Percentiles rank a stretch among this genome's conserved stretches.
Conservation (phyloP, 352 stramenopile species). For the Globisporangium radiosum region DNA sequence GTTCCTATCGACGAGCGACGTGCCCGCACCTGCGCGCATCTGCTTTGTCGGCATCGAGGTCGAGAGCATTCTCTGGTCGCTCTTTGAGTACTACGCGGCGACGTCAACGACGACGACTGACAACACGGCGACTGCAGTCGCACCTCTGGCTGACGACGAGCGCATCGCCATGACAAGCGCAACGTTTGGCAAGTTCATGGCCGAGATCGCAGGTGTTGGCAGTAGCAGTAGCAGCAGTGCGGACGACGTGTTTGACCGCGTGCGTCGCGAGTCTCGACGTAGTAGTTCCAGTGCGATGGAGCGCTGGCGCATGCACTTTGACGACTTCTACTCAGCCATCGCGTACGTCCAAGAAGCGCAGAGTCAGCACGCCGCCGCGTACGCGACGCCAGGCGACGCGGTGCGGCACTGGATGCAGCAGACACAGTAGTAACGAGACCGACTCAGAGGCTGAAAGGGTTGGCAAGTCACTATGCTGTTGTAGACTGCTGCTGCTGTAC, state of each 20-base stretch:
- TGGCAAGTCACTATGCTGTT: not conserved
- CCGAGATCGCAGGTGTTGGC: conserved; percentile 45
- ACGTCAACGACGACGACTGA: conserved; percentile 1
- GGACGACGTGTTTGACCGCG: conserved; percentile 37
- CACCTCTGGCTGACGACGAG: conserved; percentile 14
- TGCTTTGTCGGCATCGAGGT: conserved; percentile 66
- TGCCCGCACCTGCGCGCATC: conserved; percentile 26
- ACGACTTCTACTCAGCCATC: conserved; percentile 72
- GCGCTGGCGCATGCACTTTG: conserved; percentile 36
- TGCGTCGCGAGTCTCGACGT: conserved; percentile 27
- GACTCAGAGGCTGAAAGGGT: too few species aligned
- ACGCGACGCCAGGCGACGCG: conserved; percentile 46
- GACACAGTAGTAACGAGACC: conserved; percentile 29
- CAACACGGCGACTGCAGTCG: not conserved
- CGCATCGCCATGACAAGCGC: conserved; percentile 39
- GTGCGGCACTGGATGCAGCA: conserved; percentile 71
- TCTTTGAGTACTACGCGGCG: conserved; percentile 72
- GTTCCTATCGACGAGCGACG: conserved; percentile 37
- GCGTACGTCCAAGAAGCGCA: conserved; percentile 43
- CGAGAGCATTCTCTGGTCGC: conserved; percentile 65
- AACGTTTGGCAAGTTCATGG: conserved; percentile 58
- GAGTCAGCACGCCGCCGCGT: conserved; percentile 18
- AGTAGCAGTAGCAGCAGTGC: conserved; percentile 10
- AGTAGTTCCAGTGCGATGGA: not conserved
- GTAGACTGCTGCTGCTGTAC: conserved; percentile 18